phyloP scores from a whole-genome alignment of 768 basidiomycete species.

The Lepiota subincarnata region DNA sequence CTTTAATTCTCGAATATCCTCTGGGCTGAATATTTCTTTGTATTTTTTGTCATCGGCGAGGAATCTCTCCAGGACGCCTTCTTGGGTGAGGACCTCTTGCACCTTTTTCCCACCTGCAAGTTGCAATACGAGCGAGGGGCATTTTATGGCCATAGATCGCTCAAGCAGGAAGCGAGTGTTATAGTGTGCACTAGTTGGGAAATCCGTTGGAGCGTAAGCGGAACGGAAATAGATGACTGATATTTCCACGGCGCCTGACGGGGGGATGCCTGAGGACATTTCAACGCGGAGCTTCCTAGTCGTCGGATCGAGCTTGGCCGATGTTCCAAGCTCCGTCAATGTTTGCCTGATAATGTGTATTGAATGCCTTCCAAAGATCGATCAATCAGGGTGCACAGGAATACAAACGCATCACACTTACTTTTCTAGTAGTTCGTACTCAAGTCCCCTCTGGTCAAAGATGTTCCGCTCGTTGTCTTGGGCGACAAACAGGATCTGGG shows the following conservation, averaged over 20 bases:
- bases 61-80: constrained; percentile 72
- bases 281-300: constrained; percentile 35
- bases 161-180: constrained; percentile 75
- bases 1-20: constrained; percentile 52
- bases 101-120: constrained; percentile 97
- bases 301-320: constrained; percentile 50
- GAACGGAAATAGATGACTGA: constrained; percentile 90
- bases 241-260: constrained; percentile 52
- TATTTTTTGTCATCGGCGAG: constrained; percentile 40
- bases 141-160: constrained; percentile 83
- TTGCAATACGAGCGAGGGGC: constrained; percentile 85
- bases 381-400: background rate
- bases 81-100: constrained; percentile 79
- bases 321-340: constrained; percentile 58
- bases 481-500: constrained; percentile 79
- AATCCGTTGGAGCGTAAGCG: constrained; percentile 83
- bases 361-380: constrained; percentile 48
- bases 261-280: constrained; percentile 31
- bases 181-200: constrained; percentile 63
- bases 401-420: constrained; percentile 27
- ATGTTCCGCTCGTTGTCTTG: constrained; percentile 88
- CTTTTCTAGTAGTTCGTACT: constrained; percentile 83
- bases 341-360: constrained; percentile 77
- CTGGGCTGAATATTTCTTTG: constrained; percentile 24
- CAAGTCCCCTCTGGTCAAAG: constrained; percentile 88